Evolutionary conservation across 2,329 filamentous ascomycete genomes (phyloP), one percentile per base, ranked within the genome.

Genomic region (Colletotrichum musae): DNA sequence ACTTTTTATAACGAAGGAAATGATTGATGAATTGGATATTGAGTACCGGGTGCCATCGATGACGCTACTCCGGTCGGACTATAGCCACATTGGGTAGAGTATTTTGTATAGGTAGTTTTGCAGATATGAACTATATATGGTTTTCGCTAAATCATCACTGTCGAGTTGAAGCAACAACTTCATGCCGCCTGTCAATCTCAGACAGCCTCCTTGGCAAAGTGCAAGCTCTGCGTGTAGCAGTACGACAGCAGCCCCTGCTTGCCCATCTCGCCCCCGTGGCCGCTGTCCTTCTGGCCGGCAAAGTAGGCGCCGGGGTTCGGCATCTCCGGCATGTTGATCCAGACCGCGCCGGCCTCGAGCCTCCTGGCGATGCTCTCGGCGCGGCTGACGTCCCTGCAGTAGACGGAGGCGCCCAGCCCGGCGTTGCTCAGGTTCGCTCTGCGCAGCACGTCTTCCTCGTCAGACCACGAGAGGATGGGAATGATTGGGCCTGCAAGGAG

Each of bases 381-480:
- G 4, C 82, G 79, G 1, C 77, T 78, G 1, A 87, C 64, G 66
- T 92, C 87, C 16, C 80, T 82, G 16, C 82, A 86, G 82, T 88
- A 92, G 0, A 92, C 84, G 0, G 88, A 88, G 2, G 87, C 85
- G 0, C 87, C 88, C 0, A 91, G 82, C 0, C 87, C 88, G 36
- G 82, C 84, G 24, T 85, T 80, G 2, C 80, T 80, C 21, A 83
- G 80, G 69, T 91, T 91, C 1, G 86, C 88, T 4, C 88, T 83
- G 1, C 76, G 75, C 36, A 92, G 79, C 0, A 90, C 87, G 18
- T 91, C 89, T 5, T 85, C 85, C 70, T 93, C 90, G 32, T 86
- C 83, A 0, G 81, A 80, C 89, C 89, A 93, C 21, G 84, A 85
- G 64, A 92, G 74, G 7, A 92, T 79, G 0, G 91, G 90, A 1